These are phyloP conservation scores for Geotrichum fermentans DNA, from an alignment of 1,139 yeast species.

Conservation along the genomic window DNA sequence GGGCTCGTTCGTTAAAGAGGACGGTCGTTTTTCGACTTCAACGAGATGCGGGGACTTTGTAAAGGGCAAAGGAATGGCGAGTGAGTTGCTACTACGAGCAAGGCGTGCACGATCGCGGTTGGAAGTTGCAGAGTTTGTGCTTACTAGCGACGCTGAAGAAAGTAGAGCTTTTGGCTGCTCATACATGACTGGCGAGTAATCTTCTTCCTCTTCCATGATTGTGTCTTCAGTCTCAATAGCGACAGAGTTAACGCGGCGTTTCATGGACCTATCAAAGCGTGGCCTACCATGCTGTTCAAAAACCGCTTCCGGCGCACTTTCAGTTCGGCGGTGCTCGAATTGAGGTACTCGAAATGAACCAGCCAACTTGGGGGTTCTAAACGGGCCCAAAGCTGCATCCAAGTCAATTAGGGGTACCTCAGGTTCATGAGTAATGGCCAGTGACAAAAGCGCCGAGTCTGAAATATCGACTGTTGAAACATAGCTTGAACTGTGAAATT, in stretches of 20 bases:
- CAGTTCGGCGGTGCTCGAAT: slow-evolving; percentile 31
- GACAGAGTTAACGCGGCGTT: slow-evolving; percentile 31
- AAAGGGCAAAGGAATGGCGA: slow-evolving; percentile 12
- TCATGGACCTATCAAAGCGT: slow-evolving; percentile 18
- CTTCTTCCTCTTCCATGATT: slow-evolving; percentile 25
- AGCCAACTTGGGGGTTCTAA: slow-evolving; percentile 17
- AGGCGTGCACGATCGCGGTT: slow-evolving; percentile 23
- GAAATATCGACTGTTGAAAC: not conserved
- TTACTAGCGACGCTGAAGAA: slow-evolving; percentile 22
- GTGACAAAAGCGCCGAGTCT: slow-evolving; percentile 12
- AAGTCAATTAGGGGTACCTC: slow-evolving; percentile 31
- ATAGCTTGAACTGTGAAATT: slow-evolving; percentile 22
- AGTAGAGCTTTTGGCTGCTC: slow-evolving; percentile 22
- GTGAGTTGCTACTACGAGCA: slow-evolving; percentile 20
- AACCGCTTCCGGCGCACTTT: slow-evolving; percentile 31
- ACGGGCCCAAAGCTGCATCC: slow-evolving; percentile 35
- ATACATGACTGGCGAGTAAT: slow-evolving; percentile 10
- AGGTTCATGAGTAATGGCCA: slow-evolving; percentile 14
- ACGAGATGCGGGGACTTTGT: not conserved
- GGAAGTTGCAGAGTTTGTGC: slow-evolving; percentile 18
- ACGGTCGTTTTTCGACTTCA: no score
- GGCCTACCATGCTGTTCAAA: slow-evolving; percentile 20
- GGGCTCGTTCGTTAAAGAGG: no score
- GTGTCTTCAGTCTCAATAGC: slow-evolving; percentile 32
- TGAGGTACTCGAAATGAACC: slow-evolving; percentile 17